Evolutionary conservation across 805 yeast species (phyloP).

Genomic region (Metschnikowia vanudenii): DNA sequence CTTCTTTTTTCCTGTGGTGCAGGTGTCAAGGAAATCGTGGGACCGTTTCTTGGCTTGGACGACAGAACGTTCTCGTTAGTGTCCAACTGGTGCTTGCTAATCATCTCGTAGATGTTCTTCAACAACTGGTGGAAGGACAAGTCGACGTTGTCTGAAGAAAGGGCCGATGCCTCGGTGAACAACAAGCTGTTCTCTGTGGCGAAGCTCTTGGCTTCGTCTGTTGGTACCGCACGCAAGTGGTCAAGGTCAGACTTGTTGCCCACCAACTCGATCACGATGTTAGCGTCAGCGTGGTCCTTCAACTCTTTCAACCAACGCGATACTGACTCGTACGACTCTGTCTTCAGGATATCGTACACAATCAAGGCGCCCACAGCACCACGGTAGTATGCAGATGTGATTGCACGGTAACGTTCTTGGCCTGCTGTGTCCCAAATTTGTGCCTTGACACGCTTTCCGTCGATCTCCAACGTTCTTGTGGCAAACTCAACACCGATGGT

Average conservation of each 20-base stretch:
- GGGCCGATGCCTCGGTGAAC: slow-evolving; percentile 94
- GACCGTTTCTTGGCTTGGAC: slow-evolving; percentile 72
- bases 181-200: slow-evolving; percentile 88
- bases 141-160: slow-evolving; percentile 93
- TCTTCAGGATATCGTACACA: slow-evolving; percentile 91
- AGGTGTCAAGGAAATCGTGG: slow-evolving; percentile 89
- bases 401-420: slow-evolving; percentile 97
- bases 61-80: slow-evolving; percentile 61
- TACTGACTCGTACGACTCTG: slow-evolving; percentile 81
- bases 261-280: slow-evolving; percentile 89
- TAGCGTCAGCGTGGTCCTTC: slow-evolving; percentile 89
- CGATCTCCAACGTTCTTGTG: slow-evolving; percentile 87
- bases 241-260: slow-evolving; percentile 91
- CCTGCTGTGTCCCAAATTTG: slow-evolving; percentile 99
- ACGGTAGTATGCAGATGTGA: slow-evolving; percentile 94
- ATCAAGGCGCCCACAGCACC: slow-evolving; percentile 98
- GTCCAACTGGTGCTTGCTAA: slow-evolving; percentile 88
- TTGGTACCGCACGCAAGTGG: slow-evolving; percentile 93
- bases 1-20: slow-evolving; percentile 78
- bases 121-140: slow-evolving; percentile 89
- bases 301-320: slow-evolving; percentile 88
- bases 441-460: slow-evolving; percentile 80
- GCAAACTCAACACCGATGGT: slow-evolving; percentile 99
- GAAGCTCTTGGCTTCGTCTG: slow-evolving; percentile 94
- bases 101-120: slow-evolving; percentile 92